Evolutionary conservation across 2,329 filamentous ascomycete species (phyloP).

Genomic region (Colletotrichum sp.): DNA sequence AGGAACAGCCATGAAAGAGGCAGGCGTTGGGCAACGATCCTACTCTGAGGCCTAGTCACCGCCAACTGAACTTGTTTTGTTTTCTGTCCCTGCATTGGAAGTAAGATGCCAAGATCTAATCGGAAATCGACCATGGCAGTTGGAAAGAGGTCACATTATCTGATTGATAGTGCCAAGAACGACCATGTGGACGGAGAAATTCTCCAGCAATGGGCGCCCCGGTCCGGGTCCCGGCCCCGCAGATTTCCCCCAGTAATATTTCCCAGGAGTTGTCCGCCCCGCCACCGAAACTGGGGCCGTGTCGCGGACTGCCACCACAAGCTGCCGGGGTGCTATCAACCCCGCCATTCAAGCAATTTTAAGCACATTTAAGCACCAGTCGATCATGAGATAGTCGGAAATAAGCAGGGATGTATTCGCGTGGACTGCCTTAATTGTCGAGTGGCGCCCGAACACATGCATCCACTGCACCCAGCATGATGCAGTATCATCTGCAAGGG

Average conservation of each 20-base stretch:
- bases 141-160: not conserved
- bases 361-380: not conserved
- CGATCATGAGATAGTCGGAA: not conserved
- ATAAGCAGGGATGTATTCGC: not conserved
- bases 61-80: not conserved
- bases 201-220: not conserved
- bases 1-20: not conserved
- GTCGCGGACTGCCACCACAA: not conserved
- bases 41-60: not conserved
- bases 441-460: conserved; percentile 3
- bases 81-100: not conserved
- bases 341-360: not conserved
- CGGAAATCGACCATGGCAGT: not conserved
- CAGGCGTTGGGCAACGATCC: not conserved
- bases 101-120: not conserved
- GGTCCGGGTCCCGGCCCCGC: not conserved
- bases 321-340: not conserved
- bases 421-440: not conserved
- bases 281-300: not conserved
- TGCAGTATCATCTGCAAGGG: not conserved
- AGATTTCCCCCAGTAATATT: conserved; percentile 2
- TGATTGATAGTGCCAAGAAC: conserved; percentile 9
- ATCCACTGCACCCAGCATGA: not conserved
- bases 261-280: not conserved
- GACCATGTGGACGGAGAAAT: conserved; percentile 15